Base-by-base conservation (phyloP, 1,284 basidiomycete genomes). In the Moesziomyces parantarcticus region DNA sequence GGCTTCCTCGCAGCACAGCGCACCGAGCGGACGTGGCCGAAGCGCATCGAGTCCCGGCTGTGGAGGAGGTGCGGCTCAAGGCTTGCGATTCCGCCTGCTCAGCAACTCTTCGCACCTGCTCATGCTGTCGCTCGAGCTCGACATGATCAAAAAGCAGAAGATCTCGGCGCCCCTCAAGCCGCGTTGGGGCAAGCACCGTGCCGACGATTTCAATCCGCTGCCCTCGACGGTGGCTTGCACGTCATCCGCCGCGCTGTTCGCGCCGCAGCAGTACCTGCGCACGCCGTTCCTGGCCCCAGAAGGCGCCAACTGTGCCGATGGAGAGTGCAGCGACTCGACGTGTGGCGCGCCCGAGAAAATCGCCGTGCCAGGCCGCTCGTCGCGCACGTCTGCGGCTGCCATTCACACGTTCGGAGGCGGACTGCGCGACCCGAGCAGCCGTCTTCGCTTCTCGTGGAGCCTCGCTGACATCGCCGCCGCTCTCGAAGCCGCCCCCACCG, bases 101-200 rank as follows among this genome's bases (percentile, higher is more conserved):
- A 73, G 66, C 63, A 83, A 83, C 59, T 68, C 76, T 10, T 73
- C 78, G 26, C 82, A 83, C 50, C 63, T 83, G 41, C 73, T 81
- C 41, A 83, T 82, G 79, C 76, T 83, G 18, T 77, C 74, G 39
- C 55, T 81, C 22, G 82, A 83, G 54, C 55, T 83, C 25, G 79
- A 80, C 40, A 83, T 83, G 82, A 83, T 83, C 57, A 74, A 77
- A 41, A 78, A 77, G 42, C 59, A 76, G 32, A 83, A 83, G 66
- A 82, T 83, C 46, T 75, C 73, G n/a, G 73, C 76, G 16, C 81
- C 80, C 4, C 58, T 83, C 47, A 82, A 81, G 50, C 78, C 79
- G 5, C 59, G 80, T 5, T 82, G 79, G 81, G 78, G 78, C 48
- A 77, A 75, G 47, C 74, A 75, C 22, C 60, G 78, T 0, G 77